These are phyloP conservation scores for Aspergillus nomiae DNA, from an alignment of 2,329 filamentous ascomycete species.

Conservation along the genomic window DNA sequence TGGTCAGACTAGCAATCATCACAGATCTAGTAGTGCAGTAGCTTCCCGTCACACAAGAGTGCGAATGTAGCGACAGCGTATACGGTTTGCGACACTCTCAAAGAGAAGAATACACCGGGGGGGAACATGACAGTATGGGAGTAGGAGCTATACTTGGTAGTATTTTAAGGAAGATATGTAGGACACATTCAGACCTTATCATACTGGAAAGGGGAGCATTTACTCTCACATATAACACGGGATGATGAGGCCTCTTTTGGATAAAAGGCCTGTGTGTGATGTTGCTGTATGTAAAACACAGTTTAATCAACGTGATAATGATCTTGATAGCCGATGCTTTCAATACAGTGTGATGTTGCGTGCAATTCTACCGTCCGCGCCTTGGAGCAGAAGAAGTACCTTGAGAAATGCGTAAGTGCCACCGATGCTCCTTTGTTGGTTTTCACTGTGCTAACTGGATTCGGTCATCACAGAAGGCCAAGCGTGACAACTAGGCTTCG, in stretches of 20 bases:
- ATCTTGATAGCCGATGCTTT: not conserved
- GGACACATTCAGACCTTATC: not conserved
- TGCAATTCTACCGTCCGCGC: not conserved
- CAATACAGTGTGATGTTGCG: not conserved
- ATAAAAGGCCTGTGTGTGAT: not conserved
- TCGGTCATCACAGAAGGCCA: not conserved
- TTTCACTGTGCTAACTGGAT: not conserved
- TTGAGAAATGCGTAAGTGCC: not conserved
- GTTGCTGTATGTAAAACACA: not conserved
- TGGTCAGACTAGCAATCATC: not conserved
- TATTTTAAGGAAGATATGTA: not conserved
- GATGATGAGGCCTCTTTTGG: not conserved
- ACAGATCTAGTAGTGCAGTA: not conserved
- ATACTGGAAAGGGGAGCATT: not conserved
- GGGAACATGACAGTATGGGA: not conserved
- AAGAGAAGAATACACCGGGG: not conserved
- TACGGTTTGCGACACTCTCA: not conserved
- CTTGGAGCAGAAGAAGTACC: not conserved
- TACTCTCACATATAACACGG: not conserved
- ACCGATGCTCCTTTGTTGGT: not conserved
- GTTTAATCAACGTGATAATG: not conserved
- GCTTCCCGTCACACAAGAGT: not conserved
- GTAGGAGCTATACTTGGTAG: not conserved
- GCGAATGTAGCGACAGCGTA: not conserved
- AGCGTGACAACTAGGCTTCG: not conserved